Evolutionary conservation across 2,329 filamentous ascomycete genomes (phyloP), one percentile per base, ranked within the genome.

Genomic region (Cladophialophora psammophila): DNA sequence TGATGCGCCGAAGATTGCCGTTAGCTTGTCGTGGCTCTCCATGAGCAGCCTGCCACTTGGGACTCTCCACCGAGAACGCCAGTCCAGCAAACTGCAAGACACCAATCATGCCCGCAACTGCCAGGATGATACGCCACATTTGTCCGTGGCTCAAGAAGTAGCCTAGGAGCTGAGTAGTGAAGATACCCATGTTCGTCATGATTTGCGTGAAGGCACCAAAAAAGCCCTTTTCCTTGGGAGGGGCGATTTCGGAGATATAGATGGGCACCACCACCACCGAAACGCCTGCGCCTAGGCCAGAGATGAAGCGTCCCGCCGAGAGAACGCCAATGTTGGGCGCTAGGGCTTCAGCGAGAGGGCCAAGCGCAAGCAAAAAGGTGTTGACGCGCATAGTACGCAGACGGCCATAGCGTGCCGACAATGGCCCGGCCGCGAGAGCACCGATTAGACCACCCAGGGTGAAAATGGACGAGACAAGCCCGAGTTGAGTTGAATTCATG

Each of bases 241-340:
- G 95, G 0, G 94, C 90, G 32, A 97, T 87, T 79, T 99, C 95
- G 53, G 92, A 94, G 73, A 99, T 93, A 82, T 96, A 99, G 26
- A 99, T 87, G 0, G 95, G 95, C 1, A 96, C 94, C 45, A 97
- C 92, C 20, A 99, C 95, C 2, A 95, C 94, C 0, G 93, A 88
- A 1, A 93, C 92, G 18, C 95, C 95, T 5, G 93, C 93, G 6
- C 92, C 94, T 1, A 96, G 77, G 12, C 95, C 95, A 5, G 91
- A 90, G 10, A 98, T 76, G 31, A 97, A 82, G 18, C 95, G 87
- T 3, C 94, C 95, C 12, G 91, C 69, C 0, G 87, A 86, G 78
- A 99, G 84, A 35, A 91, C 77, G 1, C 84, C 78, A 18, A 96
- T 90, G 45, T 85, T 88, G 2, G 84, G 81, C 0, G 94, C 87